Evolutionary conservation across 441 rosid genomes (phyloP), one percentile per base, ranked within the genome.

Genomic region (Raphanus hybrid): DNA sequence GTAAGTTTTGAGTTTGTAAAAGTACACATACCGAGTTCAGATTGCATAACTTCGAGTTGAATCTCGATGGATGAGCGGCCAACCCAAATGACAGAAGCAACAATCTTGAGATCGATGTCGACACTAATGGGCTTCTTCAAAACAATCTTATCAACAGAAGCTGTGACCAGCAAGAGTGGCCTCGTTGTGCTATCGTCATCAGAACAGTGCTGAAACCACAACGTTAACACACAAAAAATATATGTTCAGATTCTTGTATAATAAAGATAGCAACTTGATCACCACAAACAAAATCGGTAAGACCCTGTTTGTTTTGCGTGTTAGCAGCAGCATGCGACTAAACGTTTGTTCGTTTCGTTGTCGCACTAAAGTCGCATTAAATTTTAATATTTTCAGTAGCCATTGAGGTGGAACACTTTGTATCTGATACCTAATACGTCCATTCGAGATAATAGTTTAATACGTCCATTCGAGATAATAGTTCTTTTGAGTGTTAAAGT

Each of bases 21-120:
- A 9, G 5, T 4, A 3, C 62, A 37, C 71, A 61, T 76, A 70
- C 80, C 67, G 27, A 14, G 34, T 54, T 75, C 16, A 62, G 80
- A 66, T 71, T 91, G 95, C 80, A 81, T 84, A 61, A 93, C 97
- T 77, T 93, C 91, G 50, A 93, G 85, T 67, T 91, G 97, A 84
- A 91, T 83, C 77, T 93, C 96, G 29, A 93, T 89, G 8, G 97
- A 93, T n/a, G 98, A 91, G 52, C 87, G 84, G 4, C 98, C 98
- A 67, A 93, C 97, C 98, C 92, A 93, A 76, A 87, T 85, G 34
- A 83, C 98, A 74, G 92, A 81, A 77, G 91, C 98, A 61, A 83
- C 90, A 64, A 87, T 89, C 80, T 87, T 87, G 35, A 93, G 87
- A 85, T 90, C 89, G 2, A 81, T 16, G 59, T 91, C 85, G n/a